Conservation (phyloP, 345 rosid species). For the Syzygium jambos region DNA sequence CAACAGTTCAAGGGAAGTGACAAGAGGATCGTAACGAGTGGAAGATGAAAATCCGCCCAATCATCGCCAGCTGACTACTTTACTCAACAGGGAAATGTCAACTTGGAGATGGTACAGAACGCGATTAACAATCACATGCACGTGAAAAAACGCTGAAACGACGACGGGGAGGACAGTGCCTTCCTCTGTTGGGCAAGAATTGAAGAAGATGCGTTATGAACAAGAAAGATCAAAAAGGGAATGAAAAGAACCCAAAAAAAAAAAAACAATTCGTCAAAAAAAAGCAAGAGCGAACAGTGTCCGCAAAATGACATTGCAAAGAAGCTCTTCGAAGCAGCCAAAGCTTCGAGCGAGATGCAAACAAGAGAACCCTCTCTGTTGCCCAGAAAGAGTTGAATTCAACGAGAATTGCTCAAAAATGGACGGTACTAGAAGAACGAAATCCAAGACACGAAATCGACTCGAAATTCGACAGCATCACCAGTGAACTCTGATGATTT, state of each 20-base stretch:
- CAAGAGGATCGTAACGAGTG: background rate
- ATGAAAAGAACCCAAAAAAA: background rate
- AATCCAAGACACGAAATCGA: background rate
- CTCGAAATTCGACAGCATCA: background rate
- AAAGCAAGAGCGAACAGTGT: background rate
- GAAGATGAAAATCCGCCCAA: background rate
- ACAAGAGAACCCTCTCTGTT: background rate
- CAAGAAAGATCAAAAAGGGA: background rate
- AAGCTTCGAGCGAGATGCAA: background rate
- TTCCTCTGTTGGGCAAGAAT: background rate
- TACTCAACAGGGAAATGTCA: background rate
- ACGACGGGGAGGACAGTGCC: background rate
- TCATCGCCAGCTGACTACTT: background rate
- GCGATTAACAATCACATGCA: background rate
- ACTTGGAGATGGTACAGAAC: background rate
- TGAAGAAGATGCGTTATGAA: background rate
- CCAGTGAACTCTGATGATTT: background rate
- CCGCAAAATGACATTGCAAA: background rate
- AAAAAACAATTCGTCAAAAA: background rate
- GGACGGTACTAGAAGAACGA: background rate
- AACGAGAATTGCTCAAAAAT: background rate
- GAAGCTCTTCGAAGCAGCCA: background rate
- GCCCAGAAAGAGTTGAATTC: background rate
- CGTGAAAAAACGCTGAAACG: background rate
- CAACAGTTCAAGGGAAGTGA: background rate